These are phyloP conservation scores for Hemileccinum hortonii DNA, from an alignment of 1,284 basidiomycete genomes.

Conservation along the genomic window DNA sequence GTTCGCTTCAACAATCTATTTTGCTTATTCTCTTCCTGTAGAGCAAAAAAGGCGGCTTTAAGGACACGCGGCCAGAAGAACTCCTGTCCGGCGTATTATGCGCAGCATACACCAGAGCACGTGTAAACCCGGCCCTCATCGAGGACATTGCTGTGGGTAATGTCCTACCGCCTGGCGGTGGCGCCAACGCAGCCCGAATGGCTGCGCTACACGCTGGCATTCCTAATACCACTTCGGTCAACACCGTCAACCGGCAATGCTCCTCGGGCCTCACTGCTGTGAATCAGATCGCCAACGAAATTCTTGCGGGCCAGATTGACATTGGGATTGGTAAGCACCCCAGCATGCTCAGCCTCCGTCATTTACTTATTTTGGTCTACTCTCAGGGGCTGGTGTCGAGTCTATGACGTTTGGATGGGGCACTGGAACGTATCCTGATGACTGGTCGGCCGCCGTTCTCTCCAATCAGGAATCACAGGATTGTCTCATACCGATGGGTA, in stretches of 20 bases:
- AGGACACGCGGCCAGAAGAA: slow-evolving; percentile 90
- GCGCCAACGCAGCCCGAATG: slow-evolving; percentile 90
- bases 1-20: not conserved
- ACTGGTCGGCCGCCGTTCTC: slow-evolving; percentile 81
- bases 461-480: slow-evolving; percentile 81
- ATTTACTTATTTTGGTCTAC: slow-evolving; percentile 6
- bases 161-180: slow-evolving; percentile 90
- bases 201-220: slow-evolving; percentile 91
- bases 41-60: slow-evolving; percentile 92
- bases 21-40: slow-evolving; percentile 30
- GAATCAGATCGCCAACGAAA: slow-evolving; percentile 90
- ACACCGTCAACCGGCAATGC: slow-evolving; percentile 94
- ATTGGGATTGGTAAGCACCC: slow-evolving; percentile 79
- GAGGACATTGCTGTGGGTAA: slow-evolving; percentile 93
- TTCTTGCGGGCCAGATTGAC: slow-evolving; percentile 81
- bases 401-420: slow-evolving; percentile 91
- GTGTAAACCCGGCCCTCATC: slow-evolving; percentile 78
- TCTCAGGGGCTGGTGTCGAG: slow-evolving; percentile 87
- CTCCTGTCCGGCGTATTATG: slow-evolving; percentile 82
- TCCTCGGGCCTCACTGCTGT: slow-evolving; percentile 90
- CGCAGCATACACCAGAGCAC: slow-evolving; percentile 64
- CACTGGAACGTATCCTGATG: slow-evolving; percentile 65
- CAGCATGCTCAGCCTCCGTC: slow-evolving; percentile 9
- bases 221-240: slow-evolving; percentile 76
- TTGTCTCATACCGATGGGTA: slow-evolving; percentile 95